These are phyloP conservation scores for Physcomitrium patens DNA, from an alignment of 225 moss, liverwort and hornwort genomes.

Conservation along the genomic window DNA sequence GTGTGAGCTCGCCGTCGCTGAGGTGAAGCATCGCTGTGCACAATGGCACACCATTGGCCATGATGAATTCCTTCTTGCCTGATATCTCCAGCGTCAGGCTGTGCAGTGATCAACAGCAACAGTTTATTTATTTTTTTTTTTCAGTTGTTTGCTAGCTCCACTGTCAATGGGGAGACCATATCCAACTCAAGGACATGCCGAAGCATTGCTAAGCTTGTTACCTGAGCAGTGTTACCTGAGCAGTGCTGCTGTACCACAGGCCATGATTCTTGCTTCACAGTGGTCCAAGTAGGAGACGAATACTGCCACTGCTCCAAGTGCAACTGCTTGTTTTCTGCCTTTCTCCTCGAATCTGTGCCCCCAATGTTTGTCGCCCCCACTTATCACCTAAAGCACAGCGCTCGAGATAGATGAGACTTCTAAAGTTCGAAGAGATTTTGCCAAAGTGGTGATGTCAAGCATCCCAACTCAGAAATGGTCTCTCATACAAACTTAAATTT, in stretches of 20 bases:
- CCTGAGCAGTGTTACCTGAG: conserved; percentile 58
- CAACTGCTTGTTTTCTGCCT: conserved; percentile 50
- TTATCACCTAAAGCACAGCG: too few species aligned
- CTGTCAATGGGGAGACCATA: neutral
- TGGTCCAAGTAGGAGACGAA: conserved; percentile 57
- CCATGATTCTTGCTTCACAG: conserved; percentile 46
- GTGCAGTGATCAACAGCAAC: neutral
- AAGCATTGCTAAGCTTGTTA: neutral
- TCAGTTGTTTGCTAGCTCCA: neutral
- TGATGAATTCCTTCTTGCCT: conserved; percentile 58
- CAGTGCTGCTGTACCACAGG: conserved; percentile 55
- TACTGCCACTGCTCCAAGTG: conserved; percentile 39
- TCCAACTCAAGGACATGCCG: too few species aligned
- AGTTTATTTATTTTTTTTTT: neutral
- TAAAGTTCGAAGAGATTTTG: too few species aligned
- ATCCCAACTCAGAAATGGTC: too few species aligned
- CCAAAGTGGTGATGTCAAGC: too few species aligned
- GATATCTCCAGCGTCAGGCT: conserved; percentile 56
- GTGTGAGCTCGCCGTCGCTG: conserved; percentile 44
- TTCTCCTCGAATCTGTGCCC: conserved; percentile 44
- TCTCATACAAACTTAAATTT: too few species aligned
- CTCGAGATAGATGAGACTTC: too few species aligned
- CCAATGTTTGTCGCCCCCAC: neutral
- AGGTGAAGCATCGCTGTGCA: conserved; percentile 53
- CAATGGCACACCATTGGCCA: conserved; percentile 51